These are phyloP conservation scores for Yarrowia sp. DNA, from an alignment of 805 yeast genomes.

Conservation along the genomic window DNA sequence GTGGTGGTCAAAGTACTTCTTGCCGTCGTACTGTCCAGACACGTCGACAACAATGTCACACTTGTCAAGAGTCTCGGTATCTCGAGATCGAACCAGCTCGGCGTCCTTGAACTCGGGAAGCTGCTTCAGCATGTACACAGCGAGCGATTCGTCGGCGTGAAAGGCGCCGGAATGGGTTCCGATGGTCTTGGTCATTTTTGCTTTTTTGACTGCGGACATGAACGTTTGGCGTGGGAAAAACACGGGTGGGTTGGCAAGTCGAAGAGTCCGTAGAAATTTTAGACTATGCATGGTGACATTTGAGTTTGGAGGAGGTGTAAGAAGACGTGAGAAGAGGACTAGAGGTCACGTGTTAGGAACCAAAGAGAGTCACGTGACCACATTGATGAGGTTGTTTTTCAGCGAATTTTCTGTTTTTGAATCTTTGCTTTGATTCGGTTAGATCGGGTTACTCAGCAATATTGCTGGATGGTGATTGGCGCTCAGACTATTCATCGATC, in stretches of 20 bases:
- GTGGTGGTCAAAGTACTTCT: constrained; percentile 90
- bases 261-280: constrained; percentile 1
- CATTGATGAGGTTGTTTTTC: too few species aligned
- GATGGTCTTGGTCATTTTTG: constrained; percentile 50
- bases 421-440: too few species aligned
- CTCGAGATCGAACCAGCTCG: constrained; percentile 76
- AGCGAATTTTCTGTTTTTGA: too few species aligned
- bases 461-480: too few species aligned
- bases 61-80: constrained; percentile 73
- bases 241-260: background rate
- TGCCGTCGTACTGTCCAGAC: constrained; percentile 83
- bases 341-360: background rate
- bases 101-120: constrained; percentile 69
- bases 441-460: too few species aligned
- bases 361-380: too few species aligned
- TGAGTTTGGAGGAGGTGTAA: background rate
- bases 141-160: constrained; percentile 96
- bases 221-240: background rate
- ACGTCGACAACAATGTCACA: constrained; percentile 96
- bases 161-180: constrained; percentile 81
- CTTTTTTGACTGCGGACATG: constrained; percentile 28
- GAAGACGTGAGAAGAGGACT: background rate
- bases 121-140: constrained; percentile 77
- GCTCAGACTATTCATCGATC: too few species aligned
- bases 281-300: background rate